Evolutionary conservation across 2,329 filamentous ascomycete species (phyloP), one percentile per base, ranked within the genome.

Genomic region (Hirsutella thompsonii): DNA sequence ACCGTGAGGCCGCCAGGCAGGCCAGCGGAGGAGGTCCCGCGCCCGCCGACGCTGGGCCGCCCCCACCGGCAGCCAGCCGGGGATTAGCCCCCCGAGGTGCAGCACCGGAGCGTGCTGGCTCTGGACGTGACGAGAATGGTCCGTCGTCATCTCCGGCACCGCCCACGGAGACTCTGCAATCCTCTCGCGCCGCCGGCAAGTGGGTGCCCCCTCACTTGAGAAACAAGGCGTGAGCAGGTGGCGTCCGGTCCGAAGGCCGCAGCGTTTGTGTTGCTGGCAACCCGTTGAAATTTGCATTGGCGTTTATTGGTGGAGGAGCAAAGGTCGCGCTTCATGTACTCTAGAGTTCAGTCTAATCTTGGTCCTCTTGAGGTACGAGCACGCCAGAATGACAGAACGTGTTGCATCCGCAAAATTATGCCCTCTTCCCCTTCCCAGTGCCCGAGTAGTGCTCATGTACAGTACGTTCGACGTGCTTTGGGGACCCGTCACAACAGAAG

Each of bases 1-100:
- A 87, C 26, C 79, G 81, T 53, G 74, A 86, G 61, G 76, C 75
- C 39, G 63, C 68, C 45, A 70, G 53, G 52, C 56, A 64, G 29
- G 51, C 55, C 9, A 54, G 50, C 13, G 53, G 54, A n/a, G 52
- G 52, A n/a, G 52, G 52, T 11, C 46, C 51, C 35, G 48, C 55
- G 39, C 57, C 60, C 42, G 54, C 61, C 37, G 70, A 70, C 45
- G 59, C 52, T 59, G 61, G 35, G 18, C 35, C 69, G 45, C 57
- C 68, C 23, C 63, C 71, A 29, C 56, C 68, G 43, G 46, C 70
- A 23, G 32, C 8, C n/a, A 56, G 67, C 43, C 50, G 55, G 42
- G 48, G 46, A 37, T 58, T 64, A 56, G 44, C 51, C 32, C 48
- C 58, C 39, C 51, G 67, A 29, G 63, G 61, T 36, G 57, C 59